Base-by-base conservation (phyloP, 257 asterid species). In the Penstemon barbatus region DNA sequence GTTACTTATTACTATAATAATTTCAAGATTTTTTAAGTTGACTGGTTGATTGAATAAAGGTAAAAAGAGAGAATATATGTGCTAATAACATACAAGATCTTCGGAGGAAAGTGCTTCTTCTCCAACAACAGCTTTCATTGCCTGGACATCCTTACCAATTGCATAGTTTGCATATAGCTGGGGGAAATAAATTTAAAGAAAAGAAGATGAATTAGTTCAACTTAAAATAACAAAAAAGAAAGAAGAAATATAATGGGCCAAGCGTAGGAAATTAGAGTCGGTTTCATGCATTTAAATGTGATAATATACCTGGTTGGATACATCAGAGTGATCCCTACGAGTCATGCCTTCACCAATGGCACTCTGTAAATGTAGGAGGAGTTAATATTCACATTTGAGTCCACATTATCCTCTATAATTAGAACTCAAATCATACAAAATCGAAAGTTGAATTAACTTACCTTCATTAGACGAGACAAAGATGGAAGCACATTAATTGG, bases 301-400 rank as follows among this genome's bases (percentile, higher is more conserved):
- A 39, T 12, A 5, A 51, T 42, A 48, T 70, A 86, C 98, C 92
- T 92, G 98, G 84, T 92, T 92, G 65, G 98, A 92, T 67, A 92
- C 98, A 71, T 92, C 98, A 39, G 98, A 81, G 75, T 92, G 98
- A 77, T 92, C 98, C 81, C 85, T 82, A 63, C 97, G 91, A 42
- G 98, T 92, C 98, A 92, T 92, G 72, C 98, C 98, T 83, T 93
- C 97, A 63, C 98, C 98, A 75, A 93, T 93, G 79, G 97, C 97
- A 84, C 97, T 93, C 97, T 93, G 89, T 74, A 78, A 69, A 69
- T 63, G 56, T 43, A 62, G 37, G 19, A 64, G 70, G 54, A 25
- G 44, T 57, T 64, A 60, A 60, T 61, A 59, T 57, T 60, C 61
- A 65, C 40, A 42, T 42, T 15, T 33, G 45, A 36, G 54, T 25